Percentiles rank a stretch among this genome's conserved stretches.
Conservation (phyloP, 2,329 filamentous ascomycete genomes). For the Aspergillus texensis region DNA sequence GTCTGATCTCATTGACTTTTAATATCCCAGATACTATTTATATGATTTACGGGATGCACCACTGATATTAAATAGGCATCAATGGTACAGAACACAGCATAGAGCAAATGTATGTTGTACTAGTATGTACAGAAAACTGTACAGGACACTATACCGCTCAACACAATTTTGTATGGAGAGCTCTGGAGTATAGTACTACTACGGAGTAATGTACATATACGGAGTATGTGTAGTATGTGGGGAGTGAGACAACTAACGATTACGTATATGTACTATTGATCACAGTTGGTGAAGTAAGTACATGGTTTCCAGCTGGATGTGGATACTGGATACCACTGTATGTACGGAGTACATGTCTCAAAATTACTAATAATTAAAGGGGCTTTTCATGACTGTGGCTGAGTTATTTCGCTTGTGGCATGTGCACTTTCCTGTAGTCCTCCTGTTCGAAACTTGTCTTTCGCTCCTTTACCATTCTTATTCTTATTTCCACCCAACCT, state of each 20-base stretch:
- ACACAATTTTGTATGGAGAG: too few relatives aligned
- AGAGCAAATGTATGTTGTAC: background rate
- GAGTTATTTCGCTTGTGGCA: slow-evolving; percentile 3
- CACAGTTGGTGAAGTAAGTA: too few relatives aligned
- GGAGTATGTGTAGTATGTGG: too few relatives aligned
- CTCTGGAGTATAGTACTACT: too few relatives aligned
- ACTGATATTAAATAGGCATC: background rate
- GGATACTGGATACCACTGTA: background rate
- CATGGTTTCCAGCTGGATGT: background rate
- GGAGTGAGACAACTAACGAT: too few relatives aligned
- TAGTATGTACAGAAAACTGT: background rate
- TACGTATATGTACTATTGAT: too few relatives aligned
- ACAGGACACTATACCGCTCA: too few relatives aligned
- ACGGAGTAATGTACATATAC: too few relatives aligned
- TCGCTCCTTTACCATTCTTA: background rate
- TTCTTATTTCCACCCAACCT: background rate
- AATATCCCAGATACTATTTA: background rate
- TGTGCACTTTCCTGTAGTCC: background rate
- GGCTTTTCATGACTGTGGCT: background rate
- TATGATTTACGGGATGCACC: background rate
- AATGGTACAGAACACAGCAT: background rate
- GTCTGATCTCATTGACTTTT: background rate
- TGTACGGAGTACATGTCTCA: background rate
- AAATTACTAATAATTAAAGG: background rate
- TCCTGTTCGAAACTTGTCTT: background rate